These are phyloP conservation scores for Cardamine resedifolia DNA, from an alignment of 345 rosid species.

Conservation along the genomic window DNA sequence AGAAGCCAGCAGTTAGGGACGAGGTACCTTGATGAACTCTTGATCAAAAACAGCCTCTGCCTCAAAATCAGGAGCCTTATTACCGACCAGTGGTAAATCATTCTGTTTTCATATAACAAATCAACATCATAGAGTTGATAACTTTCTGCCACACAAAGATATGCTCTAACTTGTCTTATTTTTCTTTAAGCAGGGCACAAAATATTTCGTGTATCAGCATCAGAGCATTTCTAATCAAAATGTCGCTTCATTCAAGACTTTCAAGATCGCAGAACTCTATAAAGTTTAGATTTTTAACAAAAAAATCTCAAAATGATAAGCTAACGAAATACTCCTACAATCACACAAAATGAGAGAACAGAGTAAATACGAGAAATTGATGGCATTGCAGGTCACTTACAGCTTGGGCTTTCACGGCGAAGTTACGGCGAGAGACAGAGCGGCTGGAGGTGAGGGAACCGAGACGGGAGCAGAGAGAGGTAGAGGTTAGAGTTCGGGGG, in stretches of 20 bases:
- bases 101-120: conserved; percentile 38
- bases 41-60: conserved; percentile 89
- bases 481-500: conserved; percentile 16
- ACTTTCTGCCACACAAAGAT: background rate
- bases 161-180: background rate
- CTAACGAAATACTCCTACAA: background rate
- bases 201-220: background rate
- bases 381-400: conserved; percentile 37
- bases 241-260: background rate
- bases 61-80: conserved; percentile 74
- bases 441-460: conserved; percentile 35
- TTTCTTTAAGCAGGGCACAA: background rate
- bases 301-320: no score
- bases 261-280: background rate
- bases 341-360: background rate
- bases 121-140: no score
- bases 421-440: conserved; percentile 38
- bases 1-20: background rate
- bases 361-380: background rate
- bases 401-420: conserved; percentile 51
- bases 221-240: background rate
- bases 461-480: conserved; percentile 40
- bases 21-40: conserved; percentile 75
- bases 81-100: conserved; percentile 76
- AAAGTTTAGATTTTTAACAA: no score